Percentiles rank a stretch among this genome's conserved stretches.
These are phyloP conservation scores for Colletotrichum nymphaeae DNA, from an alignment of 2,329 filamentous ascomycete species.

Conservation along the genomic window DNA sequence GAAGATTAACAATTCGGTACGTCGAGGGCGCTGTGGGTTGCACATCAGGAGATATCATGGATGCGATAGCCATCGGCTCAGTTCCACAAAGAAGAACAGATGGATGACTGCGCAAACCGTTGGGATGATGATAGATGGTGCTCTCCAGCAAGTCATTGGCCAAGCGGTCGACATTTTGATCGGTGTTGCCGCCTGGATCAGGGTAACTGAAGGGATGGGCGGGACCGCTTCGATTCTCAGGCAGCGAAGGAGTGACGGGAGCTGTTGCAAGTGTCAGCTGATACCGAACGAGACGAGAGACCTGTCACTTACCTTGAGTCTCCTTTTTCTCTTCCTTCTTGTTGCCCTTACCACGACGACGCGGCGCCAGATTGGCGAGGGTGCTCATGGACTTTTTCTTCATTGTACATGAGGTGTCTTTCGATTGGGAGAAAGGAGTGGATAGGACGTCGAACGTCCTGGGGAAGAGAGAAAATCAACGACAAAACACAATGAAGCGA, in stretches of 20 bases:
- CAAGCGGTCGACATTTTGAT: slow-evolving; percentile 24
- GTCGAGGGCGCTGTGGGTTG: neutral
- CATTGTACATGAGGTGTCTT: slow-evolving; percentile 14
- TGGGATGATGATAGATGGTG: slow-evolving; percentile 23
- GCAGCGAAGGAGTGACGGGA: neutral
- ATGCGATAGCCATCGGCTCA: neutral
- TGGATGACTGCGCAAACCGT: slow-evolving; percentile 33
- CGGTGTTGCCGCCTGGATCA: neutral
- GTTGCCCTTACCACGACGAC: slow-evolving; percentile 19
- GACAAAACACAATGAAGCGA: neutral
- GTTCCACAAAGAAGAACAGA: slow-evolving; percentile 13
- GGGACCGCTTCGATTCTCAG: neutral
- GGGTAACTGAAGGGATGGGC: neutral
- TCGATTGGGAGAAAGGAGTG: slow-evolving; percentile 10
- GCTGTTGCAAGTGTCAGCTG: slow-evolving; percentile 11
- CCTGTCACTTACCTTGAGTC: slow-evolving; percentile 5
- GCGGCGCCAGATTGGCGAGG: slow-evolving; percentile 23
- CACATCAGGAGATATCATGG: neutral
- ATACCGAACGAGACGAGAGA: neutral
- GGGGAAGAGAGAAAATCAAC: neutral
- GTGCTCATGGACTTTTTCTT: slow-evolving; percentile 28
- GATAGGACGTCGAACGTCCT: neutral
- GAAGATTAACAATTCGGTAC: neutral
- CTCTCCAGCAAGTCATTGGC: slow-evolving; percentile 31
- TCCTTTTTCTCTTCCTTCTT: neutral